Conservation (phyloP, 2,329 filamentous ascomycete species). For the Emydomyces testavorans region DNA sequence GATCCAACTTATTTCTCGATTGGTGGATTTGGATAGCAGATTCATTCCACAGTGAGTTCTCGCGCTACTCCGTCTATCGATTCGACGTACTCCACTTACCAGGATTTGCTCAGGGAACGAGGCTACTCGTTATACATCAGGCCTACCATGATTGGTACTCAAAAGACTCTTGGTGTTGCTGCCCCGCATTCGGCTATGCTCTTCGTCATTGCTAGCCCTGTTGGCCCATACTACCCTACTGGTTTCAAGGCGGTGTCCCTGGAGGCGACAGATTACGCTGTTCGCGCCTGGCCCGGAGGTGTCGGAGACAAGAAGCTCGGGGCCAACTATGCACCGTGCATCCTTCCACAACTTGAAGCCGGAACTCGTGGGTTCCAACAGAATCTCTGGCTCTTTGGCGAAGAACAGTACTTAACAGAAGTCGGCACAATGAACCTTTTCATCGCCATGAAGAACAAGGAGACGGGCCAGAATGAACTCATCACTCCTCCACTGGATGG, state of each 20-base stretch:
- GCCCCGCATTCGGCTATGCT: constrained; percentile 85
- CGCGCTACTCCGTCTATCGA: neutral
- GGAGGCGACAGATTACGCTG: constrained; percentile 91
- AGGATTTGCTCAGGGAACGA: constrained; percentile 36
- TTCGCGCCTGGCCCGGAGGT: constrained; percentile 93
- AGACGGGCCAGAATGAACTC: constrained; percentile 82
- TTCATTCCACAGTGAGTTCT: constrained; percentile 66
- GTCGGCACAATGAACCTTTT: constrained; percentile 99
- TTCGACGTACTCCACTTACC: neutral
- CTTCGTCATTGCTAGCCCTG: constrained; percentile 89
- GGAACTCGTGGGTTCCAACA: constrained; percentile 90
- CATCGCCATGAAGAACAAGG: constrained; percentile 68
- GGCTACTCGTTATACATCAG: constrained; percentile 94
- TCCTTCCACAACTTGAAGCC: constrained; percentile 88
- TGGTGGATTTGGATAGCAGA: constrained; percentile 68
- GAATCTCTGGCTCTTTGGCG: constrained; percentile 94
- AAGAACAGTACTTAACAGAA: constrained; percentile 92
- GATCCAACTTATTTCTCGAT: constrained; percentile 68
- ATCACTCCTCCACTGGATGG: constrained; percentile 92
- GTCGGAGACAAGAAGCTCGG: constrained; percentile 98
- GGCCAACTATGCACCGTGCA: constrained; percentile 98
- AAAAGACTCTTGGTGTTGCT: constrained; percentile 82
- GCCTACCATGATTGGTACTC: constrained; percentile 94
- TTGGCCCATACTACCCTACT: constrained; percentile 95
- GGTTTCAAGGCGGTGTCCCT: constrained; percentile 95